A percentile compares a stretch with the other conserved stretches of the same genome.
phyloP scores from a whole-genome alignment of 208 protist species.

The Leishmania mexicana region DNA sequence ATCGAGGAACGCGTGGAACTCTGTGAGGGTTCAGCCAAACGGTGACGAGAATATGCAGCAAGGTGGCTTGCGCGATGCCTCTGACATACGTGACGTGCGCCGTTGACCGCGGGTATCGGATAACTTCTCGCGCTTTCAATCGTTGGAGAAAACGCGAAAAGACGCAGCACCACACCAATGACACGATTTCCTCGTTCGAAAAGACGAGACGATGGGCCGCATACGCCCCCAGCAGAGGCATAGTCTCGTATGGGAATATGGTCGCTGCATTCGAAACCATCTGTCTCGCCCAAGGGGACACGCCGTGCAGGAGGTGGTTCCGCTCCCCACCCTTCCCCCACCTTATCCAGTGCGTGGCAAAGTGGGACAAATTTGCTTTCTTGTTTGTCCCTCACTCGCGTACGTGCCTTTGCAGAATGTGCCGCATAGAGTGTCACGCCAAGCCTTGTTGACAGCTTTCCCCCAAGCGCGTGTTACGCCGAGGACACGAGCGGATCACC shows the following conservation, averaged over 20 bases:
- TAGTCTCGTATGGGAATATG: constrained; percentile 17
- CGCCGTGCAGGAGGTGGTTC: constrained; percentile 40
- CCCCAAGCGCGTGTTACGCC: neutral
- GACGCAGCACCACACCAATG: constrained; percentile 61
- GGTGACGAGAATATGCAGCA: constrained; percentile 60
- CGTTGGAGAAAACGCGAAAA: constrained; percentile 72
- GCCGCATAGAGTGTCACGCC: constrained; percentile 37
- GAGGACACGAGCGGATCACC: constrained; percentile 52
- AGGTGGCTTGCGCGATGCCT: constrained; percentile 21
- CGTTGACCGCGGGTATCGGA: neutral
- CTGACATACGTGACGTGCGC: neutral
- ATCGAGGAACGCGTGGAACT: constrained; percentile 31
- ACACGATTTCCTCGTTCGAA: constrained; percentile 35
- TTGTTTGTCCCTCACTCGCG: constrained; percentile 3
- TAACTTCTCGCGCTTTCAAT: constrained; percentile 14
- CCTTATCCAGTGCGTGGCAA: constrained; percentile 25
- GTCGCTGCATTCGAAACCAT: constrained; percentile 31
- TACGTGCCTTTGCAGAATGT: constrained; percentile 24
- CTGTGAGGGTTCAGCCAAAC: constrained; percentile 26
- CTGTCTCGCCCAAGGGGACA: constrained; percentile 70
- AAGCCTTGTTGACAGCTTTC: neutral
- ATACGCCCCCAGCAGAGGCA: constrained; percentile 37
- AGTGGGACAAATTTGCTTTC: constrained; percentile 31
- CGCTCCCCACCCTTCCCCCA: constrained; percentile 20
- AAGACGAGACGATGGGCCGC: constrained; percentile 31